These are phyloP conservation scores for Dipodascopsis tothii DNA, from an alignment of 805 yeast species.

Conservation along the genomic window DNA sequence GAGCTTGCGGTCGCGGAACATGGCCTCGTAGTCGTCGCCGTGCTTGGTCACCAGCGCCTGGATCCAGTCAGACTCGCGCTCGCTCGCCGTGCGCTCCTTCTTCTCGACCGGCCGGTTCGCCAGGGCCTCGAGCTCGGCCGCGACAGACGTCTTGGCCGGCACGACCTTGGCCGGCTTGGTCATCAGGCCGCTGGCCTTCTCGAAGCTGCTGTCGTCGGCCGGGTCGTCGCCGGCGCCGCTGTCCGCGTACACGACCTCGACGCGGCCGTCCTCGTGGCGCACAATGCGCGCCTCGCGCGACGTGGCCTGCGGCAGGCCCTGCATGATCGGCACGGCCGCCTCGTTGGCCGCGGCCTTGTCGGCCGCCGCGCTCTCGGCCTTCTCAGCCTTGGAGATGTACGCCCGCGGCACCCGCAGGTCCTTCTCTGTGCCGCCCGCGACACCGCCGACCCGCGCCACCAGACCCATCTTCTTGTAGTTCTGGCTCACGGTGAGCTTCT, in stretches of 20 bases:
- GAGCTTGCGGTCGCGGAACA: constrained; percentile 69
- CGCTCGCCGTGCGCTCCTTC: constrained; percentile 48
- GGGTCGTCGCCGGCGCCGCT: no score
- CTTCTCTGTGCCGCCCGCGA: constrained; percentile 78
- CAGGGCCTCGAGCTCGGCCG: constrained; percentile 59
- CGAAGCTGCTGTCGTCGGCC: no score
- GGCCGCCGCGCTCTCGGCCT: constrained; percentile 43
- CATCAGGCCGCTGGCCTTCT: no score
- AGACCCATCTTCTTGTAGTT: constrained; percentile 81
- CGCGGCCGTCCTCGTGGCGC: constrained; percentile 63
- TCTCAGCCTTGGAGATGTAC: constrained; percentile 70
- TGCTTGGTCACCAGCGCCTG: constrained; percentile 57
- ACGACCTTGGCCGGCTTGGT: constrained; percentile 14
- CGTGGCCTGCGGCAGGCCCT: constrained; percentile 42
- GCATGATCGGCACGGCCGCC: constrained; percentile 36
- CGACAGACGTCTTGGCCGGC: constrained; percentile 45
- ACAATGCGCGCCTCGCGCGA: constrained; percentile 56
- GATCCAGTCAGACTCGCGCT: constrained; percentile 71
- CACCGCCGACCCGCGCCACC: constrained; percentile 52
- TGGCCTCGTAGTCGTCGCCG: constrained; percentile 80
- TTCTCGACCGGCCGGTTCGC: constrained; percentile 37
- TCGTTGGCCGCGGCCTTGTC: constrained; percentile 26
- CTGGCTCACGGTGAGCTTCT: constrained; percentile 68
- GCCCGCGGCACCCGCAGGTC: constrained; percentile 53
- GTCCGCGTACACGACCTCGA: constrained; percentile 28